Evolutionary conservation across 2,329 filamentous ascomycete species (phyloP).

Genomic region (Cadophora sp.): DNA sequence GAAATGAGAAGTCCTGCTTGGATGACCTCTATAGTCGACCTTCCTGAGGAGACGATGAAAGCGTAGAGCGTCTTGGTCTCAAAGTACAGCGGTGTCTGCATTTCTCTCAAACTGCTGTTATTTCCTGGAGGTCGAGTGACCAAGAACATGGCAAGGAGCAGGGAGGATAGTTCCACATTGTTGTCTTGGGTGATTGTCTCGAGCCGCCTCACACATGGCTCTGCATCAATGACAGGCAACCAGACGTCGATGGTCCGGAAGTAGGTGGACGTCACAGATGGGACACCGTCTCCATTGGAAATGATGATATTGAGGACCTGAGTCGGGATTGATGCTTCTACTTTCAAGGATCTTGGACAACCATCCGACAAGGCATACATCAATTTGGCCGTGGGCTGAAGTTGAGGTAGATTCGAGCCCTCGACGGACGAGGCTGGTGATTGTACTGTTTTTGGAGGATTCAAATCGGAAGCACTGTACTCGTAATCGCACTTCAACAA

Average conservation of each 20-base stretch:
- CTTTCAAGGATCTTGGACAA: conserved; percentile 8
- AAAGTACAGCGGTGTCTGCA: conserved; percentile 31
- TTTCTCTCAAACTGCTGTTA: conserved; percentile 16
- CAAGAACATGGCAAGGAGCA: conserved; percentile 34
- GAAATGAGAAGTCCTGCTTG: conserved; percentile 34
- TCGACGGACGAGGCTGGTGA: conserved; percentile 26
- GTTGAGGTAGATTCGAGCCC: conserved; percentile 16
- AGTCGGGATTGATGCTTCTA: conserved; percentile 22
- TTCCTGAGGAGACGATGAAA: conserved; percentile 28
- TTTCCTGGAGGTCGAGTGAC: conserved; percentile 25
- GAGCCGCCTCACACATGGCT: conserved; percentile 23
- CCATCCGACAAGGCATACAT: conserved; percentile 25
- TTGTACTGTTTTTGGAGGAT: conserved; percentile 15
- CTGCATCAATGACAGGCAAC: conserved; percentile 33
- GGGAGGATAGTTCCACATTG: conserved; percentile 25
- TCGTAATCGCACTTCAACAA: conserved; percentile 36
- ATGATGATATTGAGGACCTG: conserved; percentile 31
- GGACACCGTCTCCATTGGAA: conserved; percentile 27
- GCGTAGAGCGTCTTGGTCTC: conserved; percentile 30
- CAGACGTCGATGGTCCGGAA: conserved; percentile 36
- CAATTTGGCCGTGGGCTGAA: conserved; percentile 28
- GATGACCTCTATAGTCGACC: conserved; percentile 30
- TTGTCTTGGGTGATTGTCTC: conserved; percentile 27
- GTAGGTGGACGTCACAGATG: conserved; percentile 28
- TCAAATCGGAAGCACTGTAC: conserved; percentile 18